A percentile compares a stretch with the other conserved stretches of the same genome.
phyloP scores from a whole-genome alignment of 805 yeast species.

The Kodamaea leandrae region DNA sequence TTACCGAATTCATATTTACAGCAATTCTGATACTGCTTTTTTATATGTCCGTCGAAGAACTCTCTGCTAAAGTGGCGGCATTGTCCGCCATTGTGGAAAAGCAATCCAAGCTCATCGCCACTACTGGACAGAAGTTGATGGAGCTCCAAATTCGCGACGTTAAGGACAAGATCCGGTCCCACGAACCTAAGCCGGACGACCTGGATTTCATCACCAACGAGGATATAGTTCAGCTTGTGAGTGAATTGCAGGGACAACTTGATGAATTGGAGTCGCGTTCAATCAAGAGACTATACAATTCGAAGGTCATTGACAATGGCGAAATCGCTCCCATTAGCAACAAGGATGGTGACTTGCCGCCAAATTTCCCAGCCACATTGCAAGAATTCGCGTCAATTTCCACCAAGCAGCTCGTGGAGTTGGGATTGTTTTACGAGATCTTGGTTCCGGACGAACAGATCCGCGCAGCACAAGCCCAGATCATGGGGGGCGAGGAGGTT shows the following conservation, averaged over 20 bases:
- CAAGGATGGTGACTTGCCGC: constrained; percentile 73
- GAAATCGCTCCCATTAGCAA: constrained; percentile 68
- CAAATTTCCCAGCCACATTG: constrained; percentile 57
- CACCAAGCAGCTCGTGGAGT: constrained; percentile 46
- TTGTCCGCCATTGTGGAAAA: constrained; percentile 56
- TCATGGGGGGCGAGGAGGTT: constrained; percentile 16
- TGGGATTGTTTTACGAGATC: constrained; percentile 74
- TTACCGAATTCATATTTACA: no score
- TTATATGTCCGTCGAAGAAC: constrained; percentile 3
- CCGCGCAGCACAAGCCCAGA: constrained; percentile 7
- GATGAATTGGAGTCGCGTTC: constrained; percentile 76
- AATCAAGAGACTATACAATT: constrained; percentile 66
- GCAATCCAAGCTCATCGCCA: constrained; percentile 63
- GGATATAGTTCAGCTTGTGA: constrained; percentile 82
- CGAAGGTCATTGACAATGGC: constrained; percentile 40
- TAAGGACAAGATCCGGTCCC: constrained; percentile 22
- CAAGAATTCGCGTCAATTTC: constrained; percentile 49
- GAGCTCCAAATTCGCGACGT: constrained; percentile 62
- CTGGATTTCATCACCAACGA: constrained; percentile 71
- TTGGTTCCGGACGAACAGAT: constrained; percentile 57
- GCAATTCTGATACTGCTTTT: no score
- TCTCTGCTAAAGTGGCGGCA: constrained; percentile 43
- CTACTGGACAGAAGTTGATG: constrained; percentile 78
- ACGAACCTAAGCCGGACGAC: constrained; percentile 16
- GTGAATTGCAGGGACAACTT: constrained; percentile 86